Evolutionary conservation across 192 early-diverging fungal species (phyloP), one percentile per base, ranked within the genome.

Genomic region (Coemansia sp.): DNA sequence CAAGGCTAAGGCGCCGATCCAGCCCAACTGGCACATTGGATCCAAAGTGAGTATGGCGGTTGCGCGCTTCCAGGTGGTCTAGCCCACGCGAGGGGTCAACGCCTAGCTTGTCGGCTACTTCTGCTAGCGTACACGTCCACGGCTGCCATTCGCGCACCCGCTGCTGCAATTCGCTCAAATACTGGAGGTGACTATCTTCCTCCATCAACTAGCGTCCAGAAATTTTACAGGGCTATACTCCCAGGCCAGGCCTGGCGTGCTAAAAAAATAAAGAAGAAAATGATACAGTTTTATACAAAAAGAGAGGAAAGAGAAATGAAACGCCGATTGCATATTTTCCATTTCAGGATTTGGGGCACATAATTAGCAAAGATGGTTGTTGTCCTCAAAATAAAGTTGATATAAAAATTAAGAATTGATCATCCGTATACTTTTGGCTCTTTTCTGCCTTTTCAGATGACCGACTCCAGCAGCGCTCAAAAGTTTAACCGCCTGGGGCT

Each of bases 61-160:
- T 60, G 56, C 52, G 64, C 3, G 76, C 76, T 15, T 73, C 67
- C 21, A 61, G 36, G 3, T 37, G 23, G 26, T 60, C 63, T 14
- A 79, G 67, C 2, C 76, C 76, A 1, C 56, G 67, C 6, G 76
- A 74, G 6, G 67, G 67, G 64, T 79, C 71, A 3, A 73, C 69
- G 40, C 71, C 71, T 21, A 79, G 63, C 36, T 63, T 53, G 57
- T 73, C 63, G 8, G 68, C 62, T 15, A 79, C 57, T 17, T 70
- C 64, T 24, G 56, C 61, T 2, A 79, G 64, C n/a, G 76, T 66
- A 15, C 60, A 61, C 23, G 47, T 40, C 76, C 71, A 73, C 15
- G 70, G 76, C 60, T 42, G 64, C 70, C 71, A 73, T 55, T 76
- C 58, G 28, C 23, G 36, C 12, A 76, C 44, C 15, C 60, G 52